A percentile compares a stretch with the other conserved stretches of the same genome.
Evolutionary conservation across 2,329 filamentous ascomycete genomes (phyloP).

Genomic region (Penicillium brasilianum): DNA sequence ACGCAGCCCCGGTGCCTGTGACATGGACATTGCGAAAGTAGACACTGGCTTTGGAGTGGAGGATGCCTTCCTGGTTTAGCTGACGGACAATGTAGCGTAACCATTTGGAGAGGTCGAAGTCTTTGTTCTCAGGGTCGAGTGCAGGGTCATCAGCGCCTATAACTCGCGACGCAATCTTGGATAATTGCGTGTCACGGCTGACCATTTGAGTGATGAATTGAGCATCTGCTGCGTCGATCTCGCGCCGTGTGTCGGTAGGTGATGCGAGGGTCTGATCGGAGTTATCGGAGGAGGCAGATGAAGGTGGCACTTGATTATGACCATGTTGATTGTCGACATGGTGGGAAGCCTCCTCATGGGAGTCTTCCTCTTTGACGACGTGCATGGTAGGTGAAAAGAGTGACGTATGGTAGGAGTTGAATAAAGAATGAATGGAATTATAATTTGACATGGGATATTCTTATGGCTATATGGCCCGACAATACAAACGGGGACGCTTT

Average conservation of each 20-base stretch:
- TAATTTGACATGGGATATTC: not conserved
- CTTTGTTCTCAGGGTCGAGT: slow-evolving; percentile 56
- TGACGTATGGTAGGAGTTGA: not conserved
- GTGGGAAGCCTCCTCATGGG: not conserved
- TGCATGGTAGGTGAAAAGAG: not conserved
- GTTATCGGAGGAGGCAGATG: not conserved
- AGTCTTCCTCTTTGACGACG: not conserved
- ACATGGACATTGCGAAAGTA: slow-evolving; percentile 62
- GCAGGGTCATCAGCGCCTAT: slow-evolving; percentile 44
- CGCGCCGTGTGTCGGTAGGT: not conserved
- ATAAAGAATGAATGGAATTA: not conserved
- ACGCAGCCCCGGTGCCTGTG: slow-evolving; percentile 56
- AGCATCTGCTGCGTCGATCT: not conserved
- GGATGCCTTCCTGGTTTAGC: slow-evolving; percentile 62
- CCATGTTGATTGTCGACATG: not conserved
- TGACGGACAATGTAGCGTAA: slow-evolving; percentile 55
- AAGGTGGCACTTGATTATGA: not conserved
- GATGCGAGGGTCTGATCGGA: not conserved
- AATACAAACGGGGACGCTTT: not conserved
- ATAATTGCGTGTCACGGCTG: slow-evolving; percentile 5
- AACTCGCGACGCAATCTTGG: slow-evolving; percentile 1
- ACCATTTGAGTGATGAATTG: not conserved
- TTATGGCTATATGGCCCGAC: not conserved
- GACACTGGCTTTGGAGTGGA: slow-evolving; percentile 11
- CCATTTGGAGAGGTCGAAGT: slow-evolving; percentile 61